Conservation (phyloP, 768 basidiomycete species). For the Cystofilobasidium macerans region DNA sequence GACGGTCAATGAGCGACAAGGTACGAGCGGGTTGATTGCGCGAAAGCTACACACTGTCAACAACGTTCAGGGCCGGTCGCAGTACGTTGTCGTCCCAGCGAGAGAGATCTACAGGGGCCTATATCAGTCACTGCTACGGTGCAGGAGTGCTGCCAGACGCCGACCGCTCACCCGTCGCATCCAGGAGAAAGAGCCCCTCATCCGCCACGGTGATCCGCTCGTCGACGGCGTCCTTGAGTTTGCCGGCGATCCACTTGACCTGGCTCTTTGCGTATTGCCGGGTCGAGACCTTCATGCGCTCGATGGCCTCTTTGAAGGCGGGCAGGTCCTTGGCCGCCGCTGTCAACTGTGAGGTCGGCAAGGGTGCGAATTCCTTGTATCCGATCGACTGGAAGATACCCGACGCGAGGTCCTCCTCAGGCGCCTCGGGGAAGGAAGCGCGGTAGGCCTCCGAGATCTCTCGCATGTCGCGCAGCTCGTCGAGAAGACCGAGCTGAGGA, state of each 20-base stretch:
- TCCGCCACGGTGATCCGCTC: constrained; percentile 4
- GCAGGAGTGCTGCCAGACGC: not conserved
- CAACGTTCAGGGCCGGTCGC: constrained; percentile 11
- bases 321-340: constrained; percentile 26
- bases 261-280: constrained; percentile 85
- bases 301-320: constrained; percentile 50
- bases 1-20: no score
- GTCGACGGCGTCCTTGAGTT: constrained; percentile 42
- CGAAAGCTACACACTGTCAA: constrained; percentile 6
- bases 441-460: constrained; percentile 20
- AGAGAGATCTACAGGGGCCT: not conserved
- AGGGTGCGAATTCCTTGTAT: constrained; percentile 79
- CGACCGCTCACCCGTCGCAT: constrained; percentile 4
- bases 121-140: not conserved
- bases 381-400: constrained; percentile 96
- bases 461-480: constrained; percentile 59
- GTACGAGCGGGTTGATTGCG: not conserved
- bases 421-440: not conserved
- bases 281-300: constrained; percentile 75
- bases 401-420: constrained; percentile 51
- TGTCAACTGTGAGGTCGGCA: constrained; percentile 37
- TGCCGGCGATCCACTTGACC: constrained; percentile 82
- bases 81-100: constrained; percentile 23
- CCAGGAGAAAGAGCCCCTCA: constrained; percentile 21
- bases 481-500: constrained; percentile 59